Percentiles rank a stretch among this genome's conserved stretches.
phyloP scores from a whole-genome alignment of 345 rosid species.

The Triadica sebifera region DNA sequence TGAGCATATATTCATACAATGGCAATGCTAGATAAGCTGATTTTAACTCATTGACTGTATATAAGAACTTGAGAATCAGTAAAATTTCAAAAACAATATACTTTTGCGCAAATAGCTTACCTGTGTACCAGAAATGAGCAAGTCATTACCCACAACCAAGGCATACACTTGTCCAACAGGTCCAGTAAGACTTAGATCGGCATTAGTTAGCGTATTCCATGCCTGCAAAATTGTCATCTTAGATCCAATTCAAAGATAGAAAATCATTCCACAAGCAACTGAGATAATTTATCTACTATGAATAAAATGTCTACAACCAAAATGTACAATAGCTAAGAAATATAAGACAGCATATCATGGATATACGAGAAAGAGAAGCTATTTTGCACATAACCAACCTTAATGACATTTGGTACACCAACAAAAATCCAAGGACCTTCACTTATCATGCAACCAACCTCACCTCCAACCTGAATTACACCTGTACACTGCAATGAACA shows the following conservation, averaged over 20 bases:
- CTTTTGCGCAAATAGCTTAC: constrained; percentile 25
- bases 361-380: not conserved
- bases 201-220: constrained; percentile 72
- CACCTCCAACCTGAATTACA: constrained; percentile 69
- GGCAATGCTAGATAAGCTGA: not conserved
- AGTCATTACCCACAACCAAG: constrained; percentile 73
- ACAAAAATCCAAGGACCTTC: constrained; percentile 98
- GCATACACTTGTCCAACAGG: constrained; percentile 94
- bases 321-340: not conserved
- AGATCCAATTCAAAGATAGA: not conserved
- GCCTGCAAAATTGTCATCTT: constrained; percentile 52
- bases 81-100: not conserved
- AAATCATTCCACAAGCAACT: not conserved
- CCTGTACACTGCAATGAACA: constrained; percentile 57
- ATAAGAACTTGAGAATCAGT: not conserved
- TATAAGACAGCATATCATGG: not conserved
- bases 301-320: not conserved
- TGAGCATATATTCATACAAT: not conserved
- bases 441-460: constrained; percentile 85
- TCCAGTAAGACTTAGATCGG: constrained; percentile 76
- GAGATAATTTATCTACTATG: not conserved
- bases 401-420: constrained; percentile 79
- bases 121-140: constrained; percentile 92
- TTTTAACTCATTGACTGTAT: not conserved
- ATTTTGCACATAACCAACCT: constrained; percentile 44